These are phyloP conservation scores for Rhodotorula diobovata DNA, from an alignment of 768 basidiomycete species.

Conservation along the genomic window DNA sequence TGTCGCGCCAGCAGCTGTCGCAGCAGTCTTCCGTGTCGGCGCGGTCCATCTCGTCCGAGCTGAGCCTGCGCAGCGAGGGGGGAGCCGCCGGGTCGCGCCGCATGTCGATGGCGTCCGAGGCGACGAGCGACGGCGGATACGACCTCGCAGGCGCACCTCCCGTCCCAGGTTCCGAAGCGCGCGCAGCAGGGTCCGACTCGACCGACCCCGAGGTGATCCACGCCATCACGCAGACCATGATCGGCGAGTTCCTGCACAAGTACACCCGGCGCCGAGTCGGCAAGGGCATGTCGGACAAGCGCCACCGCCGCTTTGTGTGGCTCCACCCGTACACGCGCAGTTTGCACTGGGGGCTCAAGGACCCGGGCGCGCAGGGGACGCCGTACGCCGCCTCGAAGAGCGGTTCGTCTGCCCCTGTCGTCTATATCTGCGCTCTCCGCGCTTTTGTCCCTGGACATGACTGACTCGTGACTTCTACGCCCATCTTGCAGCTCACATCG, in stretches of 20 bases:
- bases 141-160: conserved; percentile 22
- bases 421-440: neutral
- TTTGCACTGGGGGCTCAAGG: conserved; percentile 87
- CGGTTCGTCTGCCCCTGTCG: conserved; percentile 53
- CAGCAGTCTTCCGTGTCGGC: conserved; percentile 4
- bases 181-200: conserved; percentile 46
- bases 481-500: conserved; percentile 53
- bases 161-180: conserved; percentile 32
- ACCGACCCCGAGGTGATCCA: conserved; percentile 91
- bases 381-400: conserved; percentile 93
- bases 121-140: conserved; percentile 37
- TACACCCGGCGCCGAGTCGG: conserved; percentile 86
- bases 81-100: conserved; percentile 62
- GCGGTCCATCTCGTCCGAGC: conserved; percentile 25
- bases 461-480: conserved; percentile 10
- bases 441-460: too few relatives aligned
- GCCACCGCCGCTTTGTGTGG: conserved; percentile 95
- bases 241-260: conserved; percentile 97
- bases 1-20: conserved; percentile 1
- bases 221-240: conserved; percentile 99
- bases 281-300: conserved; percentile 79
- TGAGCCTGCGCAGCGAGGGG: conserved; percentile 51
- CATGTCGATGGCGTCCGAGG: conserved; percentile 69
- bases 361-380: conserved; percentile 82
- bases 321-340: conserved; percentile 99